A percentile compares a stretch with the other conserved stretches of the same genome.
Conservation (phyloP, 1,139 yeast species). For the Suhomyces bokatorum region DNA sequence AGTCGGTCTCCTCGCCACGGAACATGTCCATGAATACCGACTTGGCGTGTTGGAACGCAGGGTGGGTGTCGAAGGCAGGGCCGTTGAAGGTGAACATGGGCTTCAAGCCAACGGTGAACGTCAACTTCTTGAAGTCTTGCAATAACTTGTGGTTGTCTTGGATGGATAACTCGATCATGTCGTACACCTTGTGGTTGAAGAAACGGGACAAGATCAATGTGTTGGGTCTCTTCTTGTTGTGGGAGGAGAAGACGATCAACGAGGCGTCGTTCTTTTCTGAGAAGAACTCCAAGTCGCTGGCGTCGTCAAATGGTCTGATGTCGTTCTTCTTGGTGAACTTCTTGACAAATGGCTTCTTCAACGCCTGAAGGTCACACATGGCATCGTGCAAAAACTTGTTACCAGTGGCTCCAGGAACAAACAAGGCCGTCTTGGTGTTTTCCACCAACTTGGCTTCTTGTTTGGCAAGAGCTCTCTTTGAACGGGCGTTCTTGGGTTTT, state of each 20-base stretch:
- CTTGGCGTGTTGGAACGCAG: slow-evolving; percentile 81
- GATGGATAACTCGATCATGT: slow-evolving; percentile 88
- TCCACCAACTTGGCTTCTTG: slow-evolving; percentile 87
- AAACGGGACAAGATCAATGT: slow-evolving; percentile 86
- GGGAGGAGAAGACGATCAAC: slow-evolving; percentile 75
- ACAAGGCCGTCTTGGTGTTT: slow-evolving; percentile 85
- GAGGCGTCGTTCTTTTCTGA: slow-evolving; percentile 94
- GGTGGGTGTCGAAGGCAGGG: slow-evolving; percentile 85
- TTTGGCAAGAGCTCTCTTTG: slow-evolving; percentile 90
- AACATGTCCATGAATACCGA: slow-evolving; percentile 89
- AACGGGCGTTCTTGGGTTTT: slow-evolving; percentile 89
- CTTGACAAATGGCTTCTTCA: slow-evolving; percentile 89
- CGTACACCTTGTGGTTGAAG: slow-evolving; percentile 85
- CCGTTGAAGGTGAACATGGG: slow-evolving; percentile 96
- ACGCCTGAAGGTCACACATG: slow-evolving; percentile 83
- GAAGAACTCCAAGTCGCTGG: slow-evolving; percentile 82
- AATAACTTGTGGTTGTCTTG: slow-evolving; percentile 69
- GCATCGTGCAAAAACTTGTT: slow-evolving; percentile 83
- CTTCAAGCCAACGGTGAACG: slow-evolving; percentile 86
- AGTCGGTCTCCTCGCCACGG: slow-evolving; percentile 79
- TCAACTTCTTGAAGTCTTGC: slow-evolving; percentile 74
- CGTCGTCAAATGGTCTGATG: slow-evolving; percentile 90
- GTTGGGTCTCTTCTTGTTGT: slow-evolving; percentile 91
- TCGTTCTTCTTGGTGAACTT: slow-evolving; percentile 87
- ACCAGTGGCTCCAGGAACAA: slow-evolving; percentile 85